Conservation (phyloP, 2,329 filamentous ascomycete species). For the Cladosporium sp. region DNA sequence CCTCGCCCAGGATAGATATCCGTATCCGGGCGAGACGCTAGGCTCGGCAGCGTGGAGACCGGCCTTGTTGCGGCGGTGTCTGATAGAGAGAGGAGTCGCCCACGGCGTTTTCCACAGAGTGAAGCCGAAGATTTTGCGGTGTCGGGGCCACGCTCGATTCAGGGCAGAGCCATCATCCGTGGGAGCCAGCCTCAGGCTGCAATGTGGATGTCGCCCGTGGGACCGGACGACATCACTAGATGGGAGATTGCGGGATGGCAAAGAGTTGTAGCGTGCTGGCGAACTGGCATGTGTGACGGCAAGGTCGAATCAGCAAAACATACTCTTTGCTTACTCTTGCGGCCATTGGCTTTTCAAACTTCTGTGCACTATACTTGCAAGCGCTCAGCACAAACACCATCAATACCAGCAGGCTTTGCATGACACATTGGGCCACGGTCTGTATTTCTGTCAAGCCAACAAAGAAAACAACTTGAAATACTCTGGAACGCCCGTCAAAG, state of each 20-base stretch:
- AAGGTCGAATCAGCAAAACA: too few relatives aligned
- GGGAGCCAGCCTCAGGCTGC: slow-evolving; percentile 4
- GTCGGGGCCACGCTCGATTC: not conserved
- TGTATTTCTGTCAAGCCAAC: too few relatives aligned
- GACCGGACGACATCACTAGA: not conserved
- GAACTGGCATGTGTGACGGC: too few relatives aligned
- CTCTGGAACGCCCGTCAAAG: too few relatives aligned
- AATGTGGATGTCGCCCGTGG: slow-evolving; percentile 3
- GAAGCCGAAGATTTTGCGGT: slow-evolving; percentile 1
- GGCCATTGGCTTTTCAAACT: too few relatives aligned
- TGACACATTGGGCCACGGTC: too few relatives aligned
- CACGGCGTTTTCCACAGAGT: not conserved
- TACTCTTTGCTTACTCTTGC: too few relatives aligned
- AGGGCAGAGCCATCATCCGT: slow-evolving; percentile 7
- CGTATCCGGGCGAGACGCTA: not conserved
- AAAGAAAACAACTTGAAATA: too few relatives aligned
- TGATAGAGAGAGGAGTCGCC: too few relatives aligned
- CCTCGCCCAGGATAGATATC: not conserved
- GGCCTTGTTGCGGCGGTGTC: not conserved
- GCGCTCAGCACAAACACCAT: too few relatives aligned
- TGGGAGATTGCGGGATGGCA: slow-evolving; percentile 8
- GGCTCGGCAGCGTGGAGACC: not conserved
- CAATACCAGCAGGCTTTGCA: too few relatives aligned
- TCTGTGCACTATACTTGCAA: too few relatives aligned
- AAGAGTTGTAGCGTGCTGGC: slow-evolving; percentile 6